Evolutionary conservation across 2,329 filamentous ascomycete genomes (phyloP).

Genomic region (Calonectria henricotiae): DNA sequence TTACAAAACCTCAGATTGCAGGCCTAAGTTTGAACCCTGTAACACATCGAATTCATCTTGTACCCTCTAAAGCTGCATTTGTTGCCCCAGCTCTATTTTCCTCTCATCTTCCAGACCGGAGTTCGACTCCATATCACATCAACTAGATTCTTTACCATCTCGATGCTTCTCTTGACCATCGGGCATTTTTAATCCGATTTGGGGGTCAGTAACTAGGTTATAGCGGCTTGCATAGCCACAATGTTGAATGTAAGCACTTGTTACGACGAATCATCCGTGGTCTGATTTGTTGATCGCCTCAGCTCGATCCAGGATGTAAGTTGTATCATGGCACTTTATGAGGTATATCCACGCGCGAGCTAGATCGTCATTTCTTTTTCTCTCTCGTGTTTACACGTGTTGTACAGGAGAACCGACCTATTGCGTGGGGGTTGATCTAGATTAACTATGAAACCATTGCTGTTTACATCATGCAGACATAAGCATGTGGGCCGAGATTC

Average conservation of each 20-base stretch:
- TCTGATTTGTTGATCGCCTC: not conserved
- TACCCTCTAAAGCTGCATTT: too few species aligned
- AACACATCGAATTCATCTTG: not conserved
- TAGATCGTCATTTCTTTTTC: too few species aligned
- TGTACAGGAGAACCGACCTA: not conserved
- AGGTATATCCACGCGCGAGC: not conserved
- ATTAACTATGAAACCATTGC: not conserved
- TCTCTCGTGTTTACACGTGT: not conserved
- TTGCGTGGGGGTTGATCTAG: constrained; percentile 12
- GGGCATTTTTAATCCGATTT: not conserved
- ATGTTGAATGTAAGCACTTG: not conserved
- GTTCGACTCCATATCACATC: not conserved
- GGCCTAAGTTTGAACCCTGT: too few species aligned
- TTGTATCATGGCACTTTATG: not conserved
- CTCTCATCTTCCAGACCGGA: not conserved
- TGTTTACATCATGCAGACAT: not conserved
- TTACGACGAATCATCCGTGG: not conserved
- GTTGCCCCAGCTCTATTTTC: not conserved
- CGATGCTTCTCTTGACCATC: not conserved
- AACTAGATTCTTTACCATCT: not conserved
- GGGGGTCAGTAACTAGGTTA: not conserved
- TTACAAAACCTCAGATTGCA: not conserved
- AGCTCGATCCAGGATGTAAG: not conserved
- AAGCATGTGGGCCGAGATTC: constrained; percentile 24
- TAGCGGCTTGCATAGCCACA: not conserved